Conservation (phyloP, 108 stramenopile genomes). For the Fragilaria crotonensis region DNA sequence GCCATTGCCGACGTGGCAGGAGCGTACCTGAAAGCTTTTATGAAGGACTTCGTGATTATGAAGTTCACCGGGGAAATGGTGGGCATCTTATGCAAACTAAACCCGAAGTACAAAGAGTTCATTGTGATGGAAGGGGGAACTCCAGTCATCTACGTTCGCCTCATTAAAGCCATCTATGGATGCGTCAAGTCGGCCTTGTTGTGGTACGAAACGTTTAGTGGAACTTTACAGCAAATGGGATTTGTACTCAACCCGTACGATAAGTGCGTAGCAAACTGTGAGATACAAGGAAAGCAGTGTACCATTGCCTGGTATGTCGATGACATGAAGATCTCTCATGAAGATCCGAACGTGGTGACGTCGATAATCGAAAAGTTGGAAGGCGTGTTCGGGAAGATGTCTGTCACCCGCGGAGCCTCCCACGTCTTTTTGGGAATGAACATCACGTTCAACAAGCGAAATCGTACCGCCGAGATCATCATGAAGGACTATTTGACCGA, state of each 20-base stretch:
- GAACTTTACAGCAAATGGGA: conserved; percentile 7
- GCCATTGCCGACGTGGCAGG: conserved; percentile 23
- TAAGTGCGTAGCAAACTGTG: conserved; percentile 34
- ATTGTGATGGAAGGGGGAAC: conserved; percentile 9
- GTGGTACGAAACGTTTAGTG: conserved; percentile 5
- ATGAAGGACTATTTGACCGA: conserved; percentile 13
- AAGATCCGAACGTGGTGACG: conserved; percentile 3
- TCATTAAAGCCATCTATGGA: conserved; percentile 21
- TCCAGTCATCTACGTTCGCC: conserved; percentile 11
- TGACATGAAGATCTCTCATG: conserved; percentile 31
- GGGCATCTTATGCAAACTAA: conserved; percentile 1
- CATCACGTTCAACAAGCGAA: conserved; percentile 4
- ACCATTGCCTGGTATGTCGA: no score
- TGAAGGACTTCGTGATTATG: conserved; percentile 10
- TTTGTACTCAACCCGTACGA: conserved; percentile 39
- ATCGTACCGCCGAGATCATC: conserved; percentile 6
- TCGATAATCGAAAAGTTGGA: conserved; percentile 12
- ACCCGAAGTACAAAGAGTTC: conserved; percentile 17
- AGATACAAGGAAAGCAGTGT: no score
- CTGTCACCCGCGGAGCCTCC: conserved; percentile 4
- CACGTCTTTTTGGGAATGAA: conserved; percentile 35
- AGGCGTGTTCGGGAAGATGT: conserved; percentile 11
- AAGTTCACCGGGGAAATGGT: no score
- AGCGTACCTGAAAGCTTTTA: conserved; percentile 30
- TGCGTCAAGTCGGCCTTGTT: conserved; percentile 12